Conservation (phyloP, 306 rosid species). For the Sphenostylis stenocarpa region DNA sequence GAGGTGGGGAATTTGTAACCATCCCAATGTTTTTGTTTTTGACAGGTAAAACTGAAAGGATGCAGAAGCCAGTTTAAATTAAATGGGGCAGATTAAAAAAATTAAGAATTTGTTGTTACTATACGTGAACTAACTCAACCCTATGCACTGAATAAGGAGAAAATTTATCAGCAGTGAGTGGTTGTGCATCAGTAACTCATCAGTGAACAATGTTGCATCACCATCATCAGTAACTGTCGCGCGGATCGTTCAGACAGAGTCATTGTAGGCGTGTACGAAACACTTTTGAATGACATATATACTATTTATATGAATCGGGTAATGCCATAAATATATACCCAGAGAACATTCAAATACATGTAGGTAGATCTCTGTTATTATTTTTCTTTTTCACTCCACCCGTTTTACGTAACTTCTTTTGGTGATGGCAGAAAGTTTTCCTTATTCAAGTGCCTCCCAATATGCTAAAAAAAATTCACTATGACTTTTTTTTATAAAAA, state of each 20-base stretch:
- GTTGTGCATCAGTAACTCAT: neutral
- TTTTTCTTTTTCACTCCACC: neutral
- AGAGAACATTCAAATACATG: too few relatives aligned
- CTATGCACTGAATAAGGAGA: neutral
- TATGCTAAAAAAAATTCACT: neutral
- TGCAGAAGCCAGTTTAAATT: neutral
- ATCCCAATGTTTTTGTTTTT: neutral
- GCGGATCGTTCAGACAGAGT: neutral
- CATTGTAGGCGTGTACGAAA: neutral
- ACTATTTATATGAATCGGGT: neutral
- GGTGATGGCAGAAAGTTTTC: neutral
- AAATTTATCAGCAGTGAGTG: neutral
- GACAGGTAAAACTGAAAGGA: neutral
- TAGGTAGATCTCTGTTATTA: neutral
- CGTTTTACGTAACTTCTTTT: neutral
- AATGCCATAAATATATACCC: neutral
- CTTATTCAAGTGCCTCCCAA: neutral
- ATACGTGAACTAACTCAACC: neutral
- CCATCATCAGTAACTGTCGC: neutral
- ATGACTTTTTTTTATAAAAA: too few relatives aligned
- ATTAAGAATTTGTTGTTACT: neutral
- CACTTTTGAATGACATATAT: neutral
- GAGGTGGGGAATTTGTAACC: neutral
- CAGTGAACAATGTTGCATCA: neutral
- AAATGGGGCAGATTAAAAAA: conserved; percentile 14